Percentiles rank a stretch among this genome's conserved stretches.
Conservation (phyloP, 75 land plant species). For the Sequoia sempervirens region DNA sequence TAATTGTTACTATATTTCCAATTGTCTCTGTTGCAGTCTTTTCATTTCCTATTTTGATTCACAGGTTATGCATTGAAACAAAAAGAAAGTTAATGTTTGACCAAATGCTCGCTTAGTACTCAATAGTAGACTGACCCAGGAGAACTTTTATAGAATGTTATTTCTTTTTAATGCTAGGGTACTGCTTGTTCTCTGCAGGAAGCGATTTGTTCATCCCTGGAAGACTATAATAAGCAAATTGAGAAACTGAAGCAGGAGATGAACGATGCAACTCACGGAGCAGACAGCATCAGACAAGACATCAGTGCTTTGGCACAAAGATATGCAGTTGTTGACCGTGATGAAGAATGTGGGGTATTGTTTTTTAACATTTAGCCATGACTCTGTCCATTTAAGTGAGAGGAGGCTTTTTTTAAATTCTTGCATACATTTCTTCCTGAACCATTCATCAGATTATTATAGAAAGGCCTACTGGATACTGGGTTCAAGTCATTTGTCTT, state of each 20-base stretch:
- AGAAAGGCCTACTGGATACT: neutral
- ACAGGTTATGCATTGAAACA: neutral
- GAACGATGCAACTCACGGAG: slow-evolving; percentile 96
- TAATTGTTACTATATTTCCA: neutral
- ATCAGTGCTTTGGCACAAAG: slow-evolving; percentile 88
- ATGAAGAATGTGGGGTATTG: slow-evolving; percentile 94
- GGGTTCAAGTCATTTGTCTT: neutral
- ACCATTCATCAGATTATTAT: neutral
- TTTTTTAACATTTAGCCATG: slow-evolving; percentile 6
- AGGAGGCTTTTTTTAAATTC: neutral
- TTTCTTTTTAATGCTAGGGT: neutral
- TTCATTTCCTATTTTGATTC: neutral
- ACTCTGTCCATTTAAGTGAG: neutral
- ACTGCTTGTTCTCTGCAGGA: slow-evolving; percentile 47
- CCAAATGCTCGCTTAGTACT: neutral
- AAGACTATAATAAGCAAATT: slow-evolving; percentile 88
- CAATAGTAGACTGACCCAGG: neutral
- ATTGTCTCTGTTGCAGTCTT: neutral
- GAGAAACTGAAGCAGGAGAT: slow-evolving; percentile 74
- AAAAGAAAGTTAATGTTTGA: neutral
- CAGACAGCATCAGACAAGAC: slow-evolving; percentile 91
- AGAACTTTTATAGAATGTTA: neutral
- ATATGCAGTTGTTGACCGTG: slow-evolving; percentile 80
- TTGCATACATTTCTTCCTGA: neutral
- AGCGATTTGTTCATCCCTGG: slow-evolving; percentile 87